phyloP scores from a whole-genome alignment of 306 rosid species.

The Pterocarpus santalinus region DNA sequence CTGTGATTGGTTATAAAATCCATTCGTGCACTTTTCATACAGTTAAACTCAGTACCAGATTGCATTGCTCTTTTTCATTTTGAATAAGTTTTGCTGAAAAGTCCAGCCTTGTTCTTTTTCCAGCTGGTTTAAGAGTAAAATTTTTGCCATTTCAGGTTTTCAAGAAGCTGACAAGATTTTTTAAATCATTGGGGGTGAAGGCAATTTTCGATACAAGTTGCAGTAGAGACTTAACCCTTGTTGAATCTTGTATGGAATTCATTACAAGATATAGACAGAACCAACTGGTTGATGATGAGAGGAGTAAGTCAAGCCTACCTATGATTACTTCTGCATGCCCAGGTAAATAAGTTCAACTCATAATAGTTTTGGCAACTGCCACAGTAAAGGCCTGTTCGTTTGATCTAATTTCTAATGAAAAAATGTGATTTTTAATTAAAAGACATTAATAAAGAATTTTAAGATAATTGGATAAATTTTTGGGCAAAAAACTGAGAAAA shows the following conservation, averaged over 20 bases:
- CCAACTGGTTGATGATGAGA: slow-evolving; percentile 58
- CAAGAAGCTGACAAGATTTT: slow-evolving; percentile 77
- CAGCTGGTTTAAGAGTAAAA: slow-evolving; percentile 4
- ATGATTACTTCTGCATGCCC: slow-evolving; percentile 99
- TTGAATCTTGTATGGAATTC: slow-evolving; percentile 90
- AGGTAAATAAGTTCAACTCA: slow-evolving; percentile 61
- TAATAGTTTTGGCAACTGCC: slow-evolving; percentile 22
- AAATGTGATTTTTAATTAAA: too few species aligned
- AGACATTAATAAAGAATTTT: background rate
- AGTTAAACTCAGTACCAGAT: background rate
- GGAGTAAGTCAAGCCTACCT: slow-evolving; percentile 66
- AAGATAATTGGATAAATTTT: background rate
- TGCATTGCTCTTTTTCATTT: slow-evolving; percentile 3
- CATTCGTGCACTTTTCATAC: background rate
- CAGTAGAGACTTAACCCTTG: slow-evolving; percentile 86
- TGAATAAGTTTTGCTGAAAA: slow-evolving; percentile 1
- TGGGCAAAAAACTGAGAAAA: background rate
- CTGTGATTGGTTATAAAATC: too few species aligned
- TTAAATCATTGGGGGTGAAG: slow-evolving; percentile 90
- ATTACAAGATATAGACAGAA: slow-evolving; percentile 73
- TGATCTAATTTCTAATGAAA: too few species aligned
- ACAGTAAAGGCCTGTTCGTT: background rate
- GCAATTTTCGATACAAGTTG: slow-evolving; percentile 92
- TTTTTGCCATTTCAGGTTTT: slow-evolving; percentile 65
- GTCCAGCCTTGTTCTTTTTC: slow-evolving; percentile 8